Base-by-base conservation (phyloP, 1,284 basidiomycete genomes). In the Omphalotus olearius region DNA sequence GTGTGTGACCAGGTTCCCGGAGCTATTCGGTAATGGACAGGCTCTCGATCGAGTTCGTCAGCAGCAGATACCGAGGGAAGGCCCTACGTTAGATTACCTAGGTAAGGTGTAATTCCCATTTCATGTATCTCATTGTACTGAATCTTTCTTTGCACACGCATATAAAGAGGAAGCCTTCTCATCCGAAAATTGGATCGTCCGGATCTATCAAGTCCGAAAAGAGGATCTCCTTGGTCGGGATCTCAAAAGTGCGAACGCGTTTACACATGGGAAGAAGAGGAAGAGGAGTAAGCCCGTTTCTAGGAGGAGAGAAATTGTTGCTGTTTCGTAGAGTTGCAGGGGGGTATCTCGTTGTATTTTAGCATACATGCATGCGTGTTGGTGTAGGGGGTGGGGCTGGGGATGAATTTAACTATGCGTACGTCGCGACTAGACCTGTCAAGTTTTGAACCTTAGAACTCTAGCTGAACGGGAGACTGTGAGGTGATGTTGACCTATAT, bases 151-250 rank as follows among this genome's bases (percentile, higher is more conserved):
- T 23, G 18, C 14, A 6, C 7, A 14, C 18, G n/a, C 20, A 3
- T 30, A 42, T 11, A 45, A 60, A 90, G 92, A 97, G 60, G 94
- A 98, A 69, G 94, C 93, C 6, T 98, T 94, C 74, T 97, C 94
- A 1, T 93, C 91, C 7, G 94, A 98, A 72, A 98, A 98, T 70
- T 98, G 94, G 95, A 95, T 98, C 61, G 86, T 93, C 55, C 87
- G 97, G 44, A 98, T 99, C 65, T 99, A 94, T 66, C 76, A 93
- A 65, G 97, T 99, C 50, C 96, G 94, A 75, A 93, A 93, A 64
- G 93, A 97, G 50, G 97, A 99, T 69, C 69, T 82, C 16, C 78
- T 99, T 2, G 95, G 94, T 18, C 81, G 97, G 57, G 89, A 93
- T 59, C 82, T 87, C 54, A 91, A 92, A 74, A 83, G 73, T 46